Conservation (phyloP, 2,329 filamentous ascomycete genomes). For the Alternaria incomplexa region DNA sequence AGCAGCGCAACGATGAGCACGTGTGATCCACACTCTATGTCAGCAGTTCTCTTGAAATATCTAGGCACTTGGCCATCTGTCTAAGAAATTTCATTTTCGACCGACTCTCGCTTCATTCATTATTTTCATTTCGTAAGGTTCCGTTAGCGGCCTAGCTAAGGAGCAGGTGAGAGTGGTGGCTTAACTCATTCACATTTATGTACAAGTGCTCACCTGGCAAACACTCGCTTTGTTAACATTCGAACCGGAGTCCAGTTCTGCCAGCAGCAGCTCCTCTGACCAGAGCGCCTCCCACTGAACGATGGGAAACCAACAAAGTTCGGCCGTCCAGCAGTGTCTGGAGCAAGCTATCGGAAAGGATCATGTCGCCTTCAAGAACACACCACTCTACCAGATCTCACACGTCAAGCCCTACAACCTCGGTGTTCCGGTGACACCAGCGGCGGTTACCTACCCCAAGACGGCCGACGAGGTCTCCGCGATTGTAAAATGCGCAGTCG, state of each 20-base stretch:
- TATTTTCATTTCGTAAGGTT: background rate
- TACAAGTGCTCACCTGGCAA: background rate
- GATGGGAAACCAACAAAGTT: constrained; percentile 43
- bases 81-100: background rate
- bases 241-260: background rate
- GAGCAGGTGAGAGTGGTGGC: background rate
- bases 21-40: background rate
- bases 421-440: constrained; percentile 51
- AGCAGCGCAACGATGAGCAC: background rate
- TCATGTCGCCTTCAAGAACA: constrained; percentile 30
- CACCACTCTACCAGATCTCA: constrained; percentile 35
- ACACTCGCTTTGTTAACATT: background rate
- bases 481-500: constrained; percentile 64
- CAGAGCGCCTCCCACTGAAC: background rate
- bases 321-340: constrained; percentile 37
- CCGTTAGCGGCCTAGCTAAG: background rate
- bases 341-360: constrained; percentile 32
- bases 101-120: background rate
- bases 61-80: background rate
- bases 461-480: constrained; percentile 60
- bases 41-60: background rate
- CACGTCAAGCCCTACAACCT: constrained; percentile 49
- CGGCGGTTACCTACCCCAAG: constrained; percentile 63
- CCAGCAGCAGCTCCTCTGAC: background rate
- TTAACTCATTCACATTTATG: background rate